These are phyloP conservation scores for Cystoderma amianthinum DNA, from an alignment of 768 basidiomycete genomes.

Conservation along the genomic window DNA sequence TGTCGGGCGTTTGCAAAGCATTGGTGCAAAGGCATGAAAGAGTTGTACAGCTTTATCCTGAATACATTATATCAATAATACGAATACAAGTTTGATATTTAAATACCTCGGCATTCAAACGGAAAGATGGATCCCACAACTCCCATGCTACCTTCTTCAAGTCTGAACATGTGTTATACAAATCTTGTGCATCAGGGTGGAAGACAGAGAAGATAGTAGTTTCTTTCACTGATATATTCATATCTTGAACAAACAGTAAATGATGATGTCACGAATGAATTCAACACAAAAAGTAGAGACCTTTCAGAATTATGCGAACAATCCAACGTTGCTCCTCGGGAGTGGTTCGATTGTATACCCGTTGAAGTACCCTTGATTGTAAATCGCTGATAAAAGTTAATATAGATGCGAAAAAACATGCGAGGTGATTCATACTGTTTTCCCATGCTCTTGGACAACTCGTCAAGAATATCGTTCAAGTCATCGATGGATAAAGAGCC, in stretches of 20 bases:
- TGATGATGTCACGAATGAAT: not conserved
- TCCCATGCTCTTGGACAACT: constrained; percentile 63
- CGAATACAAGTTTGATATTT: not conserved
- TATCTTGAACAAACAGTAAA: constrained; percentile 42
- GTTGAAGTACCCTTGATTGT: constrained; percentile 70
- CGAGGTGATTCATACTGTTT: constrained; percentile 46
- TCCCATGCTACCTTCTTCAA: constrained; percentile 91
- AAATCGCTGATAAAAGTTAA: constrained; percentile 43
- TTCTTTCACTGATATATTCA: constrained; percentile 90
- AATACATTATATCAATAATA: not conserved
- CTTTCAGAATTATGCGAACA: constrained; percentile 92
- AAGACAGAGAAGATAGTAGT: constrained; percentile 88
- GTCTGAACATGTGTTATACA: constrained; percentile 96
- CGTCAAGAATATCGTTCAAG: constrained; percentile 75
- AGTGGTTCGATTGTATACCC: constrained; percentile 73
- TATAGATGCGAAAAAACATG: not conserved
- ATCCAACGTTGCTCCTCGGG: constrained; percentile 93
- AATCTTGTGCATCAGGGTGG: constrained; percentile 89
- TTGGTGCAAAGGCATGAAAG: constrained; percentile 86
- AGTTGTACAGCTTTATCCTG: constrained; percentile 83
- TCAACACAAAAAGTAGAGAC: constrained; percentile 27
- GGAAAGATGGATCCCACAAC: constrained; percentile 67
- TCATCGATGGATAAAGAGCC: constrained; percentile 76
- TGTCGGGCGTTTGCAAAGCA: constrained; percentile 88
- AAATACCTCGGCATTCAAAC: constrained; percentile 56